Base-by-base conservation (phyloP, 805 yeast genomes). In the Ogataea siamensis region DNA sequence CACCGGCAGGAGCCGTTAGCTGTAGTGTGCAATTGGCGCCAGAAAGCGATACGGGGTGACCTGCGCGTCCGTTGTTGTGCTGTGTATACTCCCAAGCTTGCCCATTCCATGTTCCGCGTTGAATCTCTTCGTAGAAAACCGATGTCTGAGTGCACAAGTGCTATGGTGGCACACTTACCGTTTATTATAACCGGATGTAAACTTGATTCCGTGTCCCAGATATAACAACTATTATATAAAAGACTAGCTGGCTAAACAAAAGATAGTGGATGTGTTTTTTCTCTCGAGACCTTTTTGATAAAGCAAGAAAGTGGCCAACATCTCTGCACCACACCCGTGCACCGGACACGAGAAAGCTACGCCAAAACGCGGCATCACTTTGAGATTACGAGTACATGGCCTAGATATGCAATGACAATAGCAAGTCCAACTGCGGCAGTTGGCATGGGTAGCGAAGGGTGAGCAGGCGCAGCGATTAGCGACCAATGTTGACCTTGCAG, bases 401-500 rank as follows among this genome's bases (percentile, higher is more conserved):
- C 31, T 11, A 28, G n/a, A n/a, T 13, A 38, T 38, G 41, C 41
- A 38, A 38, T 32, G 36, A 27, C 18, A 15, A 14, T 18, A 38
- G 41, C 37, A 32, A 32, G 33, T 13, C 36, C 36, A 22, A 24
- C 12, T 21, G 11, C 5, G 12, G 12, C 6, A 11, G 21, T 15
- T 17, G 33, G 17, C 1, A 7, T 23, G 7, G 8, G 27, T 32
- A 38, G 41, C 41, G 22, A 38, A 38, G 33, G 34, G n/a, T 21
- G 32, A 20, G 37, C 37, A 16, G 20, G 12, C 8, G 8, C 9
- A 19, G 32, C 15, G 19, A 19, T 8, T 60, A 88, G 58, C 85
- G 84, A 7, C 99, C 99, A 38, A 91, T 79, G 56, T 91, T 93
- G 50, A 86, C 79, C 63, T 89, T 88, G 55, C 95, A 83, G 11